A percentile compares a stretch with the other conserved stretches of the same genome.
phyloP scores from a whole-genome alignment of 305 asterid genomes.

The Fraxinus angustifolia region DNA sequence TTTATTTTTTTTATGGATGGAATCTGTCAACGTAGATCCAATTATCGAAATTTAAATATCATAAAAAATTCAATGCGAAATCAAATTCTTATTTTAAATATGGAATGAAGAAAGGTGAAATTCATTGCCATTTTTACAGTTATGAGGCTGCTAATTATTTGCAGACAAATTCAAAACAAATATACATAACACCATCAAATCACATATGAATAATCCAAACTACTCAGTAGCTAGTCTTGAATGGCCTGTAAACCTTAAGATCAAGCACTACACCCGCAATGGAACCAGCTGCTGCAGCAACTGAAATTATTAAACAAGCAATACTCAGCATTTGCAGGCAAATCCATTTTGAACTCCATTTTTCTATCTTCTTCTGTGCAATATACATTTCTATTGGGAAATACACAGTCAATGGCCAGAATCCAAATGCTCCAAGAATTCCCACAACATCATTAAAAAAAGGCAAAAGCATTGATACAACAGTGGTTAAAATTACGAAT shows the following conservation, averaged over 20 bases:
- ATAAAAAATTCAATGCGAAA: neutral
- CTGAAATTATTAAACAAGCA: conserved; percentile 38
- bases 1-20: too few relatives aligned
- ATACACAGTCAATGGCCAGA: conserved; percentile 56
- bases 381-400: conserved; percentile 65
- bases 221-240: conserved; percentile 41
- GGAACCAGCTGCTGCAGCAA: conserved; percentile 58
- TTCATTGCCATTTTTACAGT: conserved; percentile 30
- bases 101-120: neutral
- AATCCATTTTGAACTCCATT: conserved; percentile 42
- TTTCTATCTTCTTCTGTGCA: conserved; percentile 43
- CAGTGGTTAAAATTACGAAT: conserved; percentile 40
- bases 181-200: neutral
- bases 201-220: neutral
- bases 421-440: conserved; percentile 54
- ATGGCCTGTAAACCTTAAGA: conserved; percentile 52
- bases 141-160: conserved; percentile 23
- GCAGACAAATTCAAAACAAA: neutral
- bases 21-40: too few relatives aligned
- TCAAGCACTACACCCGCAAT: conserved; percentile 50
- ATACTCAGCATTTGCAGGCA: conserved; percentile 42
- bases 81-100: too few relatives aligned
- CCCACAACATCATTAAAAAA: conserved; percentile 63
- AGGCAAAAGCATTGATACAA: conserved; percentile 53
- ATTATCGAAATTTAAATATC: neutral